Conservation (phyloP, 441 rosid genomes). For the Bruguiera hainesii region DNA sequence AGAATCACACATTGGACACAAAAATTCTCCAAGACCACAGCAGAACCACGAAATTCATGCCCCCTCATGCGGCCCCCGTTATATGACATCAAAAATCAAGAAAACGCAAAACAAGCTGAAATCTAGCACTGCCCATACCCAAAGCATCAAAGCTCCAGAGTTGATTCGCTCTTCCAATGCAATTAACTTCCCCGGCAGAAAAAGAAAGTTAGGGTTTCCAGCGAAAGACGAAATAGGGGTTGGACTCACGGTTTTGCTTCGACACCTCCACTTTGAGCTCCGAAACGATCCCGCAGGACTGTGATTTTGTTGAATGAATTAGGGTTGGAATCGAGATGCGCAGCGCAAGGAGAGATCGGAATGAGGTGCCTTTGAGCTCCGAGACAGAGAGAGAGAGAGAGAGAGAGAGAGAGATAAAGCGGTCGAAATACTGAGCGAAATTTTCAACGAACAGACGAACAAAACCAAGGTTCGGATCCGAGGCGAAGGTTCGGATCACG, state of each 20-base stretch:
- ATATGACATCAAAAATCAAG: slow-evolving; percentile 8
- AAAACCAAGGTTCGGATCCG: slow-evolving; percentile 46
- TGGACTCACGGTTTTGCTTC: slow-evolving; percentile 35
- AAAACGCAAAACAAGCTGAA: slow-evolving; percentile 19
- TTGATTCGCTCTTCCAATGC: slow-evolving; percentile 21
- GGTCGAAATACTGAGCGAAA: slow-evolving; percentile 44
- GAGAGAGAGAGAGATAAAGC: slow-evolving; percentile 41
- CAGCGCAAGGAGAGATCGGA: neutral
- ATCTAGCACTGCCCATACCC: slow-evolving; percentile 14
- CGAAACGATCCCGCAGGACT: slow-evolving; percentile 32
- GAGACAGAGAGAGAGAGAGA: slow-evolving; percentile 11
- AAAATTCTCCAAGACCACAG: neutral
- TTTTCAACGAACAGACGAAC: slow-evolving; percentile 64
- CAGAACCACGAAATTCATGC: neutral
- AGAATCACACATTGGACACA: slow-evolving; percentile 20
- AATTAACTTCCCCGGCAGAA: neutral
- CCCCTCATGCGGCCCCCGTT: slow-evolving; percentile 13
- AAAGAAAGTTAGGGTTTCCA: slow-evolving; percentile 38
- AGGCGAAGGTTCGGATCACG: slow-evolving; percentile 23
- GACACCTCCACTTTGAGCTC: slow-evolving; percentile 27
- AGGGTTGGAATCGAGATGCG: slow-evolving; percentile 39
- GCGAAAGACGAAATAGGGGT: slow-evolving; percentile 4
- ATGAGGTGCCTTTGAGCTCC: slow-evolving; percentile 19
- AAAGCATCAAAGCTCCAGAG: slow-evolving; percentile 13
- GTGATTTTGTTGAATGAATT: slow-evolving; percentile 22